A percentile compares a stretch with the other conserved stretches of the same genome.
Evolutionary conservation across 768 basidiomycete genomes (phyloP).

Genomic region (Pleurotus djamor): DNA sequence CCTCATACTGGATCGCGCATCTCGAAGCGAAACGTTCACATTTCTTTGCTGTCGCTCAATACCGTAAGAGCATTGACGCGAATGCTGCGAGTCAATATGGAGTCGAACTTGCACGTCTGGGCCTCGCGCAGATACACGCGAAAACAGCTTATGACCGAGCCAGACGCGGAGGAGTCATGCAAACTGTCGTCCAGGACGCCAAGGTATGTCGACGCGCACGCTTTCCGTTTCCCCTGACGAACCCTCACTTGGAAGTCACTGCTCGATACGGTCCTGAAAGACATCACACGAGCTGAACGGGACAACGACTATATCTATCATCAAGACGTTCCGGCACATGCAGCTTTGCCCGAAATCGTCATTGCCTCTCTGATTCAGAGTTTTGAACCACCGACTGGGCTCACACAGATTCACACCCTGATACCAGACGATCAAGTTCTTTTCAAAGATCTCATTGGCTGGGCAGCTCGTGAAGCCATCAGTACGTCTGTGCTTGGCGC

Average conservation of each 20-base stretch:
- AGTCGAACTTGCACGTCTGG: slow-evolving; percentile 76
- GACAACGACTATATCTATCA: slow-evolving; percentile 98
- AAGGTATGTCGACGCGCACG: slow-evolving; percentile 47
- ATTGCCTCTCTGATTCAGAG: slow-evolving; percentile 67
- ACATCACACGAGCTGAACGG: slow-evolving; percentile 69
- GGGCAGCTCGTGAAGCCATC: slow-evolving; percentile 88
- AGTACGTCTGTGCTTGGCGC: slow-evolving; percentile 46
- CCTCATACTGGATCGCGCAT: slow-evolving; percentile 72
- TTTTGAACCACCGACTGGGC: slow-evolving; percentile 45
- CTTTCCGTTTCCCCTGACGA: neutral
- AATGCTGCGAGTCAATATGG: slow-evolving; percentile 86
- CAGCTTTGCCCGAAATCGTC: slow-evolving; percentile 62
- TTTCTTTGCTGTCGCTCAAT: slow-evolving; percentile 88
- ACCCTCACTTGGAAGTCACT: slow-evolving; percentile 54
- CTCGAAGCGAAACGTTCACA: slow-evolving; percentile 81
- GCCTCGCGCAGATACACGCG: slow-evolving; percentile 62
- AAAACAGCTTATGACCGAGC: slow-evolving; percentile 71
- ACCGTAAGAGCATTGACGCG: slow-evolving; percentile 87
- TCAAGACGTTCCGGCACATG: slow-evolving; percentile 73
- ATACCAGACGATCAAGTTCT: slow-evolving; percentile 55
- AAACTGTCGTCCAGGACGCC: slow-evolving; percentile 71
- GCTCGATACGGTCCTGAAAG: slow-evolving; percentile 64
- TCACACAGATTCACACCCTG: slow-evolving; percentile 56
- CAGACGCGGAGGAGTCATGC: slow-evolving; percentile 58
- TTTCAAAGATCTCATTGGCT: slow-evolving; percentile 75